Conservation (phyloP, 805 yeast genomes). For the Novakomyces olei region DNA sequence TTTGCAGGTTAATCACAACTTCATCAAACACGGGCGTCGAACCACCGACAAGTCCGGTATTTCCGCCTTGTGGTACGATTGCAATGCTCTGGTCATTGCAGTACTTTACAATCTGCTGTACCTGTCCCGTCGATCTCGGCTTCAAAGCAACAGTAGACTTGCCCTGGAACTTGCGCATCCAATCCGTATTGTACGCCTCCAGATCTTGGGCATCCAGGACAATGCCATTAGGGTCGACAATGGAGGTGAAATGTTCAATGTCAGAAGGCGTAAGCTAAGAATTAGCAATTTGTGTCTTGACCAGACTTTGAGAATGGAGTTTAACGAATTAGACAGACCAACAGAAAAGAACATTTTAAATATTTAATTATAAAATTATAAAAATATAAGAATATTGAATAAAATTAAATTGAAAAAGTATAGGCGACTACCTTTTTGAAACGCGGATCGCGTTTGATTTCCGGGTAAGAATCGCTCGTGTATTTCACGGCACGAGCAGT, state of each 20-base stretch:
- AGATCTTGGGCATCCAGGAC: conserved; percentile 39
- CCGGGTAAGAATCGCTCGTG: conserved; percentile 12
- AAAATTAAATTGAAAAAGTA: too few species aligned
- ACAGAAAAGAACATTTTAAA: background rate
- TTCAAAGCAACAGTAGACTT: conserved; percentile 58
- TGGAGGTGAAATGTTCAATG: conserved; percentile 33
- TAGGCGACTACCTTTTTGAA: conserved; percentile 8
- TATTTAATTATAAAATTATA: too few species aligned
- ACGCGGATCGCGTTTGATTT: conserved; percentile 10
- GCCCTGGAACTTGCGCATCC: conserved; percentile 89
- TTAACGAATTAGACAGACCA: too few species aligned
- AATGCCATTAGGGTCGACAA: conserved; percentile 19
- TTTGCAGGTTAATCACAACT: conserved; percentile 46
- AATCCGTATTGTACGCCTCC: conserved; percentile 59
- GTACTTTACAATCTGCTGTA: conserved; percentile 51
- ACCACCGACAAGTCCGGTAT: conserved; percentile 91
- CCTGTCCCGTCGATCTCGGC: conserved; percentile 63
- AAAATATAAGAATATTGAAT: too few species aligned
- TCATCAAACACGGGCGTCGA: conserved; percentile 85
- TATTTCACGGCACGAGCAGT: too few species aligned
- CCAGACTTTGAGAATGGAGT: too few species aligned
- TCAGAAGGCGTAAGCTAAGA: conserved; percentile 29
- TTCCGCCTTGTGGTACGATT: conserved; percentile 91
- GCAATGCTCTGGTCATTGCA: conserved; percentile 62
- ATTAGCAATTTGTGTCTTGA: too few species aligned